Percentiles rank a stretch among this genome's conserved stretches.
These are phyloP conservation scores for Yarrowia hollandica DNA, from an alignment of 805 yeast species.

Conservation along the genomic window DNA sequence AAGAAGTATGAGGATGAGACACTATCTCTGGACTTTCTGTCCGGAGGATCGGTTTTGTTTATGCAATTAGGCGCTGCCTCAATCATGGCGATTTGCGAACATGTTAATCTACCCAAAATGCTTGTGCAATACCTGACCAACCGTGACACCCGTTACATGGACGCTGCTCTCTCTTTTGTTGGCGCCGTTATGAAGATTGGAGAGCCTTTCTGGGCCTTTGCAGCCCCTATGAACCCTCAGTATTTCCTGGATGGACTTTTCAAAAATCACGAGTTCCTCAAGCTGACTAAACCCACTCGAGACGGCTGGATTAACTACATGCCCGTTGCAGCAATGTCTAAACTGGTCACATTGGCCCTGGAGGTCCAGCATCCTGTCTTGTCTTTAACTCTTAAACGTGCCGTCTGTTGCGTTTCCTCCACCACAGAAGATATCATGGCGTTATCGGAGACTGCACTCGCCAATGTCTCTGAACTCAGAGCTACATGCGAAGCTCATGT, in stretches of 20 bases:
- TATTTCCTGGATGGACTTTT: slow-evolving; percentile 17
- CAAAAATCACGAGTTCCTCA: slow-evolving; percentile 7
- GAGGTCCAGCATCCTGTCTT: neutral
- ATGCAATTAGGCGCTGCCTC: slow-evolving; percentile 5
- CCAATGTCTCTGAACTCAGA: slow-evolving; percentile 1
- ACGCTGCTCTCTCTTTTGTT: slow-evolving; percentile 2
- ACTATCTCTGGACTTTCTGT: slow-evolving; percentile 9
- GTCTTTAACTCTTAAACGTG: neutral
- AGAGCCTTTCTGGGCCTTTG: slow-evolving; percentile 12
- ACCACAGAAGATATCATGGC: slow-evolving; percentile 4
- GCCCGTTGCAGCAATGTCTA: neutral
- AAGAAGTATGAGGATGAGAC: slow-evolving; percentile 6
- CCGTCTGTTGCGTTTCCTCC: neutral
- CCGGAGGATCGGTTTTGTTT: slow-evolving; percentile 3
- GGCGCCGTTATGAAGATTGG: slow-evolving; percentile 21
- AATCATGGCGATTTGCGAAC: slow-evolving; percentile 4
- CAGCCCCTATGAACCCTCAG: slow-evolving; percentile 16
- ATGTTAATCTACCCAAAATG: slow-evolving; percentile 19
- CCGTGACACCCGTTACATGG: neutral
- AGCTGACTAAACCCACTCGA: neutral
- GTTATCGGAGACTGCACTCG: neutral
- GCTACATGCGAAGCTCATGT: slow-evolving; percentile 4
- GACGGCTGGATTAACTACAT: slow-evolving; percentile 3
- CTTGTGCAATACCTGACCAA: neutral
- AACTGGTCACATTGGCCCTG: slow-evolving; percentile 1